Evolutionary conservation across 2,329 filamentous ascomycete species (phyloP).

Genomic region (Passalora sequoiae): DNA sequence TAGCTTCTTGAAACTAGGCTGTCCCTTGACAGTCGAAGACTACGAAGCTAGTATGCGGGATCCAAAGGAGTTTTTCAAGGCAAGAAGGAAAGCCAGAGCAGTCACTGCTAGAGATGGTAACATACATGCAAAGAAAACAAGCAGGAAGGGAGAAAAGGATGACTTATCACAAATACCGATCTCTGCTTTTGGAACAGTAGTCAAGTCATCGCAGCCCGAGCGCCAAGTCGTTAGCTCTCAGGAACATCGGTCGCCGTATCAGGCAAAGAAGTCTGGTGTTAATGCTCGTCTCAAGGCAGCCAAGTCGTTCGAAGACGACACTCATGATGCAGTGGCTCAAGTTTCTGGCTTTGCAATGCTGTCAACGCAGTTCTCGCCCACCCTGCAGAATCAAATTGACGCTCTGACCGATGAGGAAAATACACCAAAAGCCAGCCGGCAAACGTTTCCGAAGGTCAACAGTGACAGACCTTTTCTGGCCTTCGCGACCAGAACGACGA

Average conservation of each 20-base stretch:
- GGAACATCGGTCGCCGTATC: conserved; percentile 11
- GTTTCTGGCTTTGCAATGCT: conserved; percentile 11
- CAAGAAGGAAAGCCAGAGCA: conserved; percentile 23
- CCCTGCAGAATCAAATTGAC: background rate
- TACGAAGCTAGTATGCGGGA: conserved; percentile 52
- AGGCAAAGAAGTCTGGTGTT: conserved; percentile 8
- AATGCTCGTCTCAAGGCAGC: conserved; percentile 8
- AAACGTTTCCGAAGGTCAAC: background rate
- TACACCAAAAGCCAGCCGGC: conserved; percentile 11
- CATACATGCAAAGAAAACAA: conserved; percentile 18
- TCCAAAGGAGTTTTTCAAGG: conserved; percentile 27
- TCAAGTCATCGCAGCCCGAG: conserved; percentile 16
- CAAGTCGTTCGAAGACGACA: conserved; percentile 2
- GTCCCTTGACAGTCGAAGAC: conserved; percentile 59
- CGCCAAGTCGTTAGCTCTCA: conserved; percentile 5
- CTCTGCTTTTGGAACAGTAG: conserved; percentile 9
- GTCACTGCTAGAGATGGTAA: conserved; percentile 15
- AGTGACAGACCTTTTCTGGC: background rate
- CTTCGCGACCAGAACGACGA: conserved; percentile 2
- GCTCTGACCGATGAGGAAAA: conserved; percentile 14
- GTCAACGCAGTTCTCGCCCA: conserved; percentile 10
- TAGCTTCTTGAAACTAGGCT: conserved; percentile 57
- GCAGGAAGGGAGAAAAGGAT: conserved; percentile 13
- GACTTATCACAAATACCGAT: conserved; percentile 14
- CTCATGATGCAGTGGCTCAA: background rate